These are phyloP conservation scores for Tylopilus balloui DNA, from an alignment of 768 basidiomycete species.

Conservation along the genomic window DNA sequence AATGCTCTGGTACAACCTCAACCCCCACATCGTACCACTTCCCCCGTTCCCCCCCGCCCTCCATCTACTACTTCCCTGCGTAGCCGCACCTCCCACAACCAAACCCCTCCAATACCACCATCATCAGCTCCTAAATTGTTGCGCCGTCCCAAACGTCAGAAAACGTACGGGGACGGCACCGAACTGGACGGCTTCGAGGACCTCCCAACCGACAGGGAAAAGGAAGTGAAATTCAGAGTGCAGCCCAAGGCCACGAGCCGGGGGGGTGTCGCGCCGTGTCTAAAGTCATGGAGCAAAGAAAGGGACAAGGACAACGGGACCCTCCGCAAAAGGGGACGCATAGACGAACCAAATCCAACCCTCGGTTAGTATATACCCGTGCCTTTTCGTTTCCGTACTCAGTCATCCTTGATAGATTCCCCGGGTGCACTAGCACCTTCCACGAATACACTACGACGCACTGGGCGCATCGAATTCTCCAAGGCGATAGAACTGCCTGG, in stretches of 20 bases:
- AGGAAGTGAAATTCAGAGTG: slow-evolving; percentile 69
- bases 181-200: slow-evolving; percentile 89
- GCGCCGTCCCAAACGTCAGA: slow-evolving; percentile 70
- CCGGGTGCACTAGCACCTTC: slow-evolving; percentile 36
- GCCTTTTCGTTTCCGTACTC: neutral
- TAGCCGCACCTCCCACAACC: slow-evolving; percentile 28
- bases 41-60: slow-evolving; percentile 57
- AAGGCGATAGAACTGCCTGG: slow-evolving; percentile 38
- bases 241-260: slow-evolving; percentile 69
- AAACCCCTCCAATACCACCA: slow-evolving; percentile 36
- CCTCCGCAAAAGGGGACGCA: slow-evolving; percentile 52
- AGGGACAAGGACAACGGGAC: slow-evolving; percentile 50
- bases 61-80: slow-evolving; percentile 51
- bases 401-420: slow-evolving; percentile 15
- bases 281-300: slow-evolving; percentile 35
- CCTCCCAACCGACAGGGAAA: slow-evolving; percentile 79
- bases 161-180: slow-evolving; percentile 81
- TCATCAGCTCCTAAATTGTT: slow-evolving; percentile 59
- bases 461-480: slow-evolving; percentile 52
- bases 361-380: slow-evolving; percentile 36
- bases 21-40: slow-evolving; percentile 45
- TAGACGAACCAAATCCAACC: slow-evolving; percentile 37
- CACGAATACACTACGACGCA: slow-evolving; percentile 54
- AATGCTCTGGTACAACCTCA: slow-evolving; percentile 30
- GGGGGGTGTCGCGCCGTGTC: slow-evolving; percentile 45